phyloP scores from a whole-genome alignment of 1,139 yeast species.

The Geotrichum armillariae region DNA sequence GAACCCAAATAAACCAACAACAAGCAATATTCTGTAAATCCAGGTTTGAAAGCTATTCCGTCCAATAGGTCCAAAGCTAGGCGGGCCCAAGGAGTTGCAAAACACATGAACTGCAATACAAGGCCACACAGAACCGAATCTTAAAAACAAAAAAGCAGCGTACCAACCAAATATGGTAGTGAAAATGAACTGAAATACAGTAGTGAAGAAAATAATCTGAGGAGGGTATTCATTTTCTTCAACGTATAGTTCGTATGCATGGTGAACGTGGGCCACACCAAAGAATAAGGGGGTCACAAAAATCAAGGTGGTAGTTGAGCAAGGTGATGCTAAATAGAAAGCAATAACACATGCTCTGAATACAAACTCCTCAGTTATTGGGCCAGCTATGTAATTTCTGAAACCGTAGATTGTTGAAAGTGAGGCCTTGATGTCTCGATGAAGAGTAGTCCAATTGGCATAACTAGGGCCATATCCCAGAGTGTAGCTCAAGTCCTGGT shows the following conservation, averaged over 20 bases:
- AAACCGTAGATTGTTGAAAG: conserved; percentile 50
- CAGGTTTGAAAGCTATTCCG: conserved; percentile 25
- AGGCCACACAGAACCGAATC: conserved; percentile 60
- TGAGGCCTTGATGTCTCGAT: conserved; percentile 21
- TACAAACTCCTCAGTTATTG: conserved; percentile 82
- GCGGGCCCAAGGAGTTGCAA: conserved; percentile 83
- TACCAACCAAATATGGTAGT: conserved; percentile 81
- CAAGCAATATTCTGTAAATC: conserved; percentile 47
- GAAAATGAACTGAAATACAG: conserved; percentile 62
- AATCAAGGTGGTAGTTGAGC: conserved; percentile 33
- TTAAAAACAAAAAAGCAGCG: conserved; percentile 59
- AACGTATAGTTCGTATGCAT: conserved; percentile 58
- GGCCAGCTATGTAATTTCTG: conserved; percentile 75
- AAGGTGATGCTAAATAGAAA: conserved; percentile 40
- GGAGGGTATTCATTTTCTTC: conserved; percentile 16
- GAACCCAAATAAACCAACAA: conserved; percentile 48
- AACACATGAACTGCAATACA: conserved; percentile 64
- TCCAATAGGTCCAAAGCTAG: conserved; percentile 42
- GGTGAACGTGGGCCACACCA: conserved; percentile 92
- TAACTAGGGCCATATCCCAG: conserved; percentile 22
- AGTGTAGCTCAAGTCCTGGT: conserved; percentile 24
- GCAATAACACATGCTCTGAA: conserved; percentile 65
- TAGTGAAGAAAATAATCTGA: conserved; percentile 41
- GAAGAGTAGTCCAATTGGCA: conserved; percentile 24
- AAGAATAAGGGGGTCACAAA: conserved; percentile 66